A percentile compares a stretch with the other conserved stretches of the same genome.
These are phyloP conservation scores for Helicocarpus griseus DNA, from an alignment of 2,329 filamentous ascomycete species.

Conservation along the genomic window DNA sequence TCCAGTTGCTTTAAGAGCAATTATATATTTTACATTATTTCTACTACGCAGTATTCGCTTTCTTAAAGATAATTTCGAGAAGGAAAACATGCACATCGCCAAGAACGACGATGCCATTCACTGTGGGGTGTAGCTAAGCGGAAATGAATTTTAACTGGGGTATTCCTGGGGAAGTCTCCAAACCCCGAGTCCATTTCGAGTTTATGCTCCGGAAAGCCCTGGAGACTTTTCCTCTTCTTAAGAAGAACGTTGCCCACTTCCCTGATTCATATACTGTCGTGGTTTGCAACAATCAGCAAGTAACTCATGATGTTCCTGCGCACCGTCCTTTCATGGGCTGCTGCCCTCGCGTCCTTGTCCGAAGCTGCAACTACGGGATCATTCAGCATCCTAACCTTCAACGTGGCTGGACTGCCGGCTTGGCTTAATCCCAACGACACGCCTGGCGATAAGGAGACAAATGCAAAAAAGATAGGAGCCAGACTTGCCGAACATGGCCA, in stretches of 20 bases:
- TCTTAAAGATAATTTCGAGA: neutral
- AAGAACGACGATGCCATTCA: neutral
- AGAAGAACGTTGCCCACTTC: too few species aligned
- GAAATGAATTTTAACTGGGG: too few species aligned
- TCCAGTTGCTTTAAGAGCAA: neutral
- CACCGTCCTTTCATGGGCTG: neutral
- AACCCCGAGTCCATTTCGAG: too few species aligned
- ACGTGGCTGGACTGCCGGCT: slow-evolving; percentile 50
- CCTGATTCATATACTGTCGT: too few species aligned
- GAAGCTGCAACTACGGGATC: slow-evolving; percentile 26
- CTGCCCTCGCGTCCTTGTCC: neutral
- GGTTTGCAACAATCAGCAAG: too few species aligned
- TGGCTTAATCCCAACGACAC: slow-evolving; percentile 49
- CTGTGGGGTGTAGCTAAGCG: too few species aligned
- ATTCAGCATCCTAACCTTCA: slow-evolving; percentile 48
- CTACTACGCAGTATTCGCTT: neutral
- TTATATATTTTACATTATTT: neutral
- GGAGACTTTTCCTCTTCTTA: too few species aligned
- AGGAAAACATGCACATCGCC: neutral
- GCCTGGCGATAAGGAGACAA: slow-evolving; percentile 51
- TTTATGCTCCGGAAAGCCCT: too few species aligned
- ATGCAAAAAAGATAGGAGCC: slow-evolving; percentile 47
- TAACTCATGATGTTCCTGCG: neutral
- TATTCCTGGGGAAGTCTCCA: too few species aligned
- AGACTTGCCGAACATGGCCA: slow-evolving; percentile 48